These are phyloP conservation scores for Cephaloascus albidus DNA, from an alignment of 805 yeast species.

Conservation along the genomic window DNA sequence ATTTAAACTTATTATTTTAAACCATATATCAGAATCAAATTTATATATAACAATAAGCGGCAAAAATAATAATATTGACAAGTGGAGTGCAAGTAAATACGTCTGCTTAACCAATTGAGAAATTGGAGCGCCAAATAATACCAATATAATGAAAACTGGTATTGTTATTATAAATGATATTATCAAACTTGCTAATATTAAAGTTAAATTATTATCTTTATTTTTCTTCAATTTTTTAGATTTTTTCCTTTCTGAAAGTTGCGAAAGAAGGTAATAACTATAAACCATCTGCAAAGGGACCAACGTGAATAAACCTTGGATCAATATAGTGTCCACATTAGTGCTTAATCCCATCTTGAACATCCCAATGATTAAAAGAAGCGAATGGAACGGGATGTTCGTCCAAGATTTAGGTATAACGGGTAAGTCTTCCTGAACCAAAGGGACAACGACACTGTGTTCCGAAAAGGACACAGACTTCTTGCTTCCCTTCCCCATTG, in stretches of 20 bases:
- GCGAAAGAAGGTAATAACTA: slow-evolving; percentile 5
- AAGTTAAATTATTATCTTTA: slow-evolving; percentile 7
- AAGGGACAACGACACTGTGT: not conserved
- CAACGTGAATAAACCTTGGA: slow-evolving; percentile 15
- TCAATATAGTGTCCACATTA: slow-evolving; percentile 12
- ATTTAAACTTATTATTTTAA: slow-evolving; percentile 1
- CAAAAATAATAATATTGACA: slow-evolving; percentile 48
- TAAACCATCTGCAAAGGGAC: slow-evolving; percentile 15
- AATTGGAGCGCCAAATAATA: slow-evolving; percentile 79
- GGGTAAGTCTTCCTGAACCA: not conserved
- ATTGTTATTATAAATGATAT: slow-evolving; percentile 24
- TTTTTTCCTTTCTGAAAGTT: not conserved
- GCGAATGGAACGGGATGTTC: slow-evolving; percentile 20
- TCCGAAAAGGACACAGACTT: not conserved
- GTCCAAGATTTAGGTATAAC: slow-evolving; percentile 1
- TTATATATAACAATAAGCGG: slow-evolving; percentile 53
- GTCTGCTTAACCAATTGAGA: slow-evolving; percentile 45
- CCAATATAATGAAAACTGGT: slow-evolving; percentile 29
- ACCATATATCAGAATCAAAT: slow-evolving; percentile 40
- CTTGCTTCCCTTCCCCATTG: not conserved
- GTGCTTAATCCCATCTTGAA: slow-evolving; percentile 19
- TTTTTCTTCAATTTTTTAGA: slow-evolving; percentile 1
- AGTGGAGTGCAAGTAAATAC: slow-evolving; percentile 48
- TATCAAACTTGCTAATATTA: slow-evolving; percentile 17
- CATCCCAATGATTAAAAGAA: slow-evolving; percentile 16